Base-by-base conservation (phyloP, 768 basidiomycete species). In the Gymnopilus dilepis region DNA sequence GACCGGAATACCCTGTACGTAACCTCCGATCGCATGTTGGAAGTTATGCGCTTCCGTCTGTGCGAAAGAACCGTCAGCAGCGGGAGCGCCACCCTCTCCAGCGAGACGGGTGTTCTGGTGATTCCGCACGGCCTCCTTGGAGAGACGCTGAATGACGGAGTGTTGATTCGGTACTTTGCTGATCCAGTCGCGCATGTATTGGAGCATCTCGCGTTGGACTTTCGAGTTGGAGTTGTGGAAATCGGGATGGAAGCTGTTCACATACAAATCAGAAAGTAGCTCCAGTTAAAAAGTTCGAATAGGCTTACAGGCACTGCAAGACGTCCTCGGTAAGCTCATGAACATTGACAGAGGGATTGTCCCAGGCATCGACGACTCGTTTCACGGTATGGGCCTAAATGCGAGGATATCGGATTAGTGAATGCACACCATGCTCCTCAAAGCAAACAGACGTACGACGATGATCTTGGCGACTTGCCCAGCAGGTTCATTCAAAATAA, bases 401-500 rank as follows among this genome's bases (percentile, higher is more conserved):
- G 57, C 62, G 6, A 34, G 37, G 55, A 52, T 2, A 11, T 37
- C 3, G n/a, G 38, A 52, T 52, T 26, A 40, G 34, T 51, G 7
- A 13, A 50, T 2, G 28, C 42, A 4, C 7, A 28, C 3, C 26
- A n/a, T n/a, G 53, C 12, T 22, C 28, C 41, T 47, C n/a, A 11
- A 17, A 58, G 47, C 26, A 22, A 13, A n/a, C n/a, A n/a, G n/a
- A 76, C 83, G 28, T 69, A 90, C 87, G 15, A 94, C 81, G 40
- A 94, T 80, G 59, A 86, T 78, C 67, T 82, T 86, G 1, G 91
- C 92, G 37, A 94, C 70, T 61, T 86, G 78, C 0, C 93, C 92
- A 6, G 93, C 93, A 2, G 92, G 90, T 69, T 94, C 90, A 64
- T 95, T 95, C 15, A 95, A 75, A 50, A 92, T 88, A 26, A 91